These are phyloP conservation scores for Dioscorea cayenensis DNA, from an alignment of 116 monocot genomes.

Conservation along the genomic window DNA sequence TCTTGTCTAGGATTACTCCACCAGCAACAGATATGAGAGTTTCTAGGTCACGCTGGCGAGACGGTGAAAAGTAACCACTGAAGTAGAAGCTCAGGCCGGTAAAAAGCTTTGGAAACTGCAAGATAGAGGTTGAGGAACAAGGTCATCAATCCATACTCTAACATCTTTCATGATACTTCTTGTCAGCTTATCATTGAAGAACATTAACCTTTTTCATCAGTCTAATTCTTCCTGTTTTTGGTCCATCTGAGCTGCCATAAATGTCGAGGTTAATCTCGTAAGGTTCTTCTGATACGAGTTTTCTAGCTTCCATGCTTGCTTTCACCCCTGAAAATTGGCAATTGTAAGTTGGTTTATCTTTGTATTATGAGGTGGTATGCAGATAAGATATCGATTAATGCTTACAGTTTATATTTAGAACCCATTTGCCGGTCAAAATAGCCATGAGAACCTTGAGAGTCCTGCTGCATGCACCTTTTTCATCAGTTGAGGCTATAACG, in stretches of 20 bases:
- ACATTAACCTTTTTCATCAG: slow-evolving; percentile 42
- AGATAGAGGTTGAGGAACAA: background rate
- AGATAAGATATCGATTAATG: background rate
- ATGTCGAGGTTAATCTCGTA: slow-evolving; percentile 75
- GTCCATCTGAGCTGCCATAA: slow-evolving; percentile 67
- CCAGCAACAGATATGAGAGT: slow-evolving; percentile 36
- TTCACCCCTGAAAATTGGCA: slow-evolving; percentile 49
- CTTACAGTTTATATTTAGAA: slow-evolving; percentile 19
- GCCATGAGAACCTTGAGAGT: slow-evolving; percentile 24
- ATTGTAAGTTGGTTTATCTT: background rate
- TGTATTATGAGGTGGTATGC: too few species aligned
- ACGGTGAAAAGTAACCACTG: slow-evolving; percentile 34
- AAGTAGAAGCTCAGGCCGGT: slow-evolving; percentile 38
- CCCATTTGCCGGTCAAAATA: slow-evolving; percentile 29
- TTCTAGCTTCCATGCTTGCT: slow-evolving; percentile 47
- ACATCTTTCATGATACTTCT: background rate
- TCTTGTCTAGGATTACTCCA: slow-evolving; percentile 29
- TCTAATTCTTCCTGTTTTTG: slow-evolving; percentile 61
- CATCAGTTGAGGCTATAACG: slow-evolving; percentile 15
- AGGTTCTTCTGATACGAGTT: slow-evolving; percentile 53
- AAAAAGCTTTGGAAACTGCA: slow-evolving; percentile 35
- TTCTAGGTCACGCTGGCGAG: slow-evolving; percentile 30
- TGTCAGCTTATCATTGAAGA: background rate
- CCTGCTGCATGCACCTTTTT: slow-evolving; percentile 13
- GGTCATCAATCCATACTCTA: background rate